Percentiles rank a stretch among this genome's conserved stretches.
These are phyloP conservation scores for Camellia lanceoleosa DNA, from an alignment of 148 eudicot genomes.

Conservation along the genomic window DNA sequence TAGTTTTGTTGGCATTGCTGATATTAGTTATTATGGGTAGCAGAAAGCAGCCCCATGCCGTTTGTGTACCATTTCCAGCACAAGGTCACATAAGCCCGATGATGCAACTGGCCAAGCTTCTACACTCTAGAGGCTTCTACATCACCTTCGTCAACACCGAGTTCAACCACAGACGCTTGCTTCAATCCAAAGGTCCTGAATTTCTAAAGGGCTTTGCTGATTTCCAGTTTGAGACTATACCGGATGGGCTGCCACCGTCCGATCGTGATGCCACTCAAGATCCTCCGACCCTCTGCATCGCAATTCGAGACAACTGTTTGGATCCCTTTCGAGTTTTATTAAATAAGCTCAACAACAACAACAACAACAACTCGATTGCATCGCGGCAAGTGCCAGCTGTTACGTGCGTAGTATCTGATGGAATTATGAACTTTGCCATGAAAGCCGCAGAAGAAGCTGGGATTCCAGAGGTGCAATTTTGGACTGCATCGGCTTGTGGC, in stretches of 20 bases:
- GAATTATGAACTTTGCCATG: no score
- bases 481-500: no score
- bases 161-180: not conserved
- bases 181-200: not conserved
- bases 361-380: no score
- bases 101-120: slow-evolving; percentile 6
- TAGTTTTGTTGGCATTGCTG: not conserved
- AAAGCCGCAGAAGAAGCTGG: no score
- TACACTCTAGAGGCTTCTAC: slow-evolving; percentile 6
- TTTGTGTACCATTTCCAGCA: not conserved
- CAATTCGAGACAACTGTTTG: not conserved
- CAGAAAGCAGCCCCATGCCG: not conserved
- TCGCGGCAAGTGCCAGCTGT: not conserved
- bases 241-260: not conserved
- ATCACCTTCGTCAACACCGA: not conserved
- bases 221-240: slow-evolving; percentile 4
- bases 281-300: not conserved
- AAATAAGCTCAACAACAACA: not conserved
- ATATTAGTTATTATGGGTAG: not conserved
- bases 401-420: not conserved
- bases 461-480: no score
- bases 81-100: not conserved
- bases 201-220: not conserved
- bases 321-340: not conserved
- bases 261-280: not conserved